Conservation (phyloP, 257 asterid genomes). For the Nicotiana knightiana region DNA sequence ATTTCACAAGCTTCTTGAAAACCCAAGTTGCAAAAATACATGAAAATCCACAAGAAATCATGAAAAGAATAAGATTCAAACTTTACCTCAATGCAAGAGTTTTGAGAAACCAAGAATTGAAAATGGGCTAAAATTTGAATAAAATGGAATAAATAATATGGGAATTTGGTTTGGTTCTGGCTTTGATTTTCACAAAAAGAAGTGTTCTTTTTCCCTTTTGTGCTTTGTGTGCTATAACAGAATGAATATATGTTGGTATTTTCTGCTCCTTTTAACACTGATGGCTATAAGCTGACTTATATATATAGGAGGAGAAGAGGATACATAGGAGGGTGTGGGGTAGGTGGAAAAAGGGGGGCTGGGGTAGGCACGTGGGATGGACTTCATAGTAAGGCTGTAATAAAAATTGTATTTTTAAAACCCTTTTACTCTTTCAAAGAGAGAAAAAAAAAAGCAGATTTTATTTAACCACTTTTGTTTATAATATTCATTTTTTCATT, state of each 20-base stretch:
- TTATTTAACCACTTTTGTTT: not conserved
- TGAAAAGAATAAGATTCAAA: not conserved
- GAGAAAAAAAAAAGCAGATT: too few species aligned
- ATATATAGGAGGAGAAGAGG: not conserved
- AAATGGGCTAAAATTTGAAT: not conserved
- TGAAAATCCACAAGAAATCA: not conserved
- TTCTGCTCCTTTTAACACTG: not conserved
- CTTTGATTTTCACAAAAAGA: not conserved
- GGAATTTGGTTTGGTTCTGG: not conserved
- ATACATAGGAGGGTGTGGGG: not conserved
- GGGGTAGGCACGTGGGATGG: slow-evolving; percentile 43
- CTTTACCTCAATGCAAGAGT: slow-evolving; percentile 23
- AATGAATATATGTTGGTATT: not conserved
- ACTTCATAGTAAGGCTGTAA: slow-evolving; percentile 22
- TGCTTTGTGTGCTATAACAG: not conserved
- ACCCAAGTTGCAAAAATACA: not conserved
- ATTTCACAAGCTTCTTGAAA: slow-evolving; percentile 2
- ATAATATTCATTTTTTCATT: not conserved
- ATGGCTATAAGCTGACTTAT: slow-evolving; percentile 1
- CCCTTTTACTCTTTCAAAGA: not conserved
- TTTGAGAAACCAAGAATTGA: slow-evolving; percentile 3
- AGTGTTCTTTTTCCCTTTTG: not conserved
- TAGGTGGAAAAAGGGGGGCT: not conserved
- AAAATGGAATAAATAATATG: not conserved
- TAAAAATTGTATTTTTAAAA: not conserved